Base-by-base conservation (phyloP, 2,329 filamentous ascomycete species). In the Chrysoporthe cubensis region DNA sequence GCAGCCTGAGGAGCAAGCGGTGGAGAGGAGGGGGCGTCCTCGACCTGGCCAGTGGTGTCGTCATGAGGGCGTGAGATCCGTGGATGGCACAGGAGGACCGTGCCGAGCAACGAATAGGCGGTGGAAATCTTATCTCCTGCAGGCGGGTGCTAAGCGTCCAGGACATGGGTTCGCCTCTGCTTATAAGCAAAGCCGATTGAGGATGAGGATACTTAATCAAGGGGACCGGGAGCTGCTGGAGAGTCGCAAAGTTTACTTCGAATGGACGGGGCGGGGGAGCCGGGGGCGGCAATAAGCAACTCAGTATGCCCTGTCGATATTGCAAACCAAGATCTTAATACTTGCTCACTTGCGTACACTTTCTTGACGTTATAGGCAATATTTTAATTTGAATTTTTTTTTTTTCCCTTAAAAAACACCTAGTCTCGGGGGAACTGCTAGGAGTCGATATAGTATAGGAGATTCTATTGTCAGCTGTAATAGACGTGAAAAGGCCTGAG, bases 91-190 rank as follows among this genome's bases (percentile, higher is more conserved):
- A 34, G 34, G 32, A 37, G 34, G 40, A 40, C 34, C 40, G 34
- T 16, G 16, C 34, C 26, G 32, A 14, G 54, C 48, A 42, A 50
- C 61, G 61, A 63, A 63, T 63, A 54, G 61, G 61, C 34, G 48
- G 8, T n/a, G 40, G 9, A 63, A 26, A 63, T 40, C 61, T 63
- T 63, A 63, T 63, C 61, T 54, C 7, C 14, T 43, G 18, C 46
- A 56, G 7, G 32, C 3, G 37, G n/a, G 4, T 54, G n/a, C 32
- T 42, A 54, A 52, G 50, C 26, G 18, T 43, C 21, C 34, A 26
- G 48, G 9, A 43, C 9, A 21, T 37, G 34, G 18, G 37, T 42
- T 54, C 48, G 48, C 40, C 48, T 52, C 21, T 54, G 50, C 54
- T 40, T 4, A 7, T 42, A 21, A 6, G 3, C 7, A n/a, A 57